Evolutionary conservation across 768 basidiomycete species (phyloP).

Genomic region (Kwoniella newhampshirensis): DNA sequence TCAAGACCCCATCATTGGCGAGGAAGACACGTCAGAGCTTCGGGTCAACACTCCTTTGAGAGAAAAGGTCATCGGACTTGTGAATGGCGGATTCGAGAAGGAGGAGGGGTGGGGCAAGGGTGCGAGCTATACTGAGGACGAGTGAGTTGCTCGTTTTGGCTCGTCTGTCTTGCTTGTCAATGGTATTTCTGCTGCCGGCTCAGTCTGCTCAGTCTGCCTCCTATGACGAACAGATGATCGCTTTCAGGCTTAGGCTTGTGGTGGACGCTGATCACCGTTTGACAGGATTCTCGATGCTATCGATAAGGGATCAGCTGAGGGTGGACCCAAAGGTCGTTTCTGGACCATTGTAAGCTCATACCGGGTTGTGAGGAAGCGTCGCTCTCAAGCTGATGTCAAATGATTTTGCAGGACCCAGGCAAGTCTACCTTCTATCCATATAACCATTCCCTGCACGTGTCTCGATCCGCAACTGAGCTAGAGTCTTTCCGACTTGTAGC

Average conservation of each 20-base stretch:
- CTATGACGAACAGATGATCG: too few species aligned
- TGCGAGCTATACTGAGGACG: conserved; percentile 32
- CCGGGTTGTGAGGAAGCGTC: not conserved
- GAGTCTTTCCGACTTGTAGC: too few species aligned
- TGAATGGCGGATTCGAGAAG: conserved; percentile 71
- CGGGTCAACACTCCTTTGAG: conserved; percentile 61
- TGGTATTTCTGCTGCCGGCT: too few species aligned
- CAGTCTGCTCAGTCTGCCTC: too few species aligned
- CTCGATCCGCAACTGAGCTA: too few species aligned
- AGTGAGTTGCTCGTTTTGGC: conserved; percentile 44
- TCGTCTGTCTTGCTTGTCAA: too few species aligned
- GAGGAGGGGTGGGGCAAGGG: conserved; percentile 55
- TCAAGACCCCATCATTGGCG: conserved; percentile 82
- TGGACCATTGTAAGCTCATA: conserved; percentile 51
- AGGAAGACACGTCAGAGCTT: conserved; percentile 85
- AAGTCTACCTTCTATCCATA: conserved; percentile 7
- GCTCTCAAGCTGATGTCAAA: conserved; percentile 6
- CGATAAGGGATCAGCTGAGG: conserved; percentile 67
- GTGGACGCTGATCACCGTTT: too few species aligned
- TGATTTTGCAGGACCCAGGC: conserved; percentile 19
- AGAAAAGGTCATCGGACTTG: conserved; percentile 72
- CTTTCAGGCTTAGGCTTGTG: too few species aligned
- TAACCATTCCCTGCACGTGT: too few species aligned
- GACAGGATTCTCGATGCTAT: conserved; percentile 77
- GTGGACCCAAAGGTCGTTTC: conserved; percentile 64